phyloP scores from a whole-genome alignment of 805 yeast genomes.

The Candida stauntonica region DNA sequence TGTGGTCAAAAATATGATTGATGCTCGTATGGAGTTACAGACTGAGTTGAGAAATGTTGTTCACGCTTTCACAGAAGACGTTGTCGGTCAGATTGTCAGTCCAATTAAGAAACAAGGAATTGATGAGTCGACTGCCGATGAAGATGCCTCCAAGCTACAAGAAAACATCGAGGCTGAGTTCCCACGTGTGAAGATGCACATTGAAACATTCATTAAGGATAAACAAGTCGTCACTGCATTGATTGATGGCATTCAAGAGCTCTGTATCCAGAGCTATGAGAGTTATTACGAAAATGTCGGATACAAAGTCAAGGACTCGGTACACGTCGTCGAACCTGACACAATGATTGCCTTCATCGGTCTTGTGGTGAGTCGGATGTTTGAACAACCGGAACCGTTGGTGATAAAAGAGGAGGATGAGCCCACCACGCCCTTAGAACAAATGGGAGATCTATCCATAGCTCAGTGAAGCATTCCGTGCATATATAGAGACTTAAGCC shows the following conservation, averaged over 20 bases:
- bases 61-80: conserved; percentile 52
- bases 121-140: conserved; percentile 25
- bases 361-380: conserved; percentile 30
- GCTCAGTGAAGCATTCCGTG: background rate
- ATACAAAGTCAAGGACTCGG: conserved; percentile 28
- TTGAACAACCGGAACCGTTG: conserved; percentile 27
- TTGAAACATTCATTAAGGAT: conserved; percentile 55
- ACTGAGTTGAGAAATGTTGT: conserved; percentile 68
- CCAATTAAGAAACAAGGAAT: conserved; percentile 38
- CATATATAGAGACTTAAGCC: too few species aligned
- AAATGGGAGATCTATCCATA: conserved; percentile 1
- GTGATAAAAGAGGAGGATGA: conserved; percentile 3
- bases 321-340: conserved; percentile 61
- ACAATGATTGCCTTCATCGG: conserved; percentile 48
- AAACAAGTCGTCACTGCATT: conserved; percentile 44
- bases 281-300: conserved; percentile 36
- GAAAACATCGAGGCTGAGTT: conserved; percentile 48
- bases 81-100: conserved; percentile 43
- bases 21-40: conserved; percentile 70
- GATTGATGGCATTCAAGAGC: conserved; percentile 63
- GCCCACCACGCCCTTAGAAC: background rate
- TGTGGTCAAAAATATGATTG: conserved; percentile 77
- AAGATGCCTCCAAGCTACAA: conserved; percentile 39
- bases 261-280: conserved; percentile 54
- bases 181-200: conserved; percentile 50